Base-by-base conservation (phyloP, 768 basidiomycete species). In the Cystobasidiopsis lactophilus region DNA sequence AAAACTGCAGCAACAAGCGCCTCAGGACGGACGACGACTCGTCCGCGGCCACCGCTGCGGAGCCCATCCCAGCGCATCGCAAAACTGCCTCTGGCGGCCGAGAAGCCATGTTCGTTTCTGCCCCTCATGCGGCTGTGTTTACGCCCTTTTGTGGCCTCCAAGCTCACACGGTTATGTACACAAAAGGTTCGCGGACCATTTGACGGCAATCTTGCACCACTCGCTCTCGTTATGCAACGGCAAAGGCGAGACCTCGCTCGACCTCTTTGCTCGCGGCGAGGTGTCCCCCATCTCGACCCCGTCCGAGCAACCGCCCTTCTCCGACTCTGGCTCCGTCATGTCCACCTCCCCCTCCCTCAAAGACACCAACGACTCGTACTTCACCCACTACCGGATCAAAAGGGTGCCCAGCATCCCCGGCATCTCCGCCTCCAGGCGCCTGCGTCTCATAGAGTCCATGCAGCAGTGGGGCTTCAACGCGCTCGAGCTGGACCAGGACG, bases 401-500 rank as follows among this genome's bases (percentile, higher is more conserved):
- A 29, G 31, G 3, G 35, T 40, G 0, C 44, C 54, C 19, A 37
- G 46, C 16, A 56, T 60, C 33, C 58, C 58, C 13, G 43, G 30
- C 30, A 35, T 59, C 3, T 50, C 56, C 13, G 54, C 60, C 3
- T 57, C 62, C 19, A 61, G 65, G 45, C 75, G 84, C 55, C 63
- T 65, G 21, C 71, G 75, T 24, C 73, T 93, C 46, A 79, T 91
- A 59, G 64, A 68, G 21, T 70, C 72, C 0, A 72, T 93, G 14
- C 77, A 80, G 53, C 73, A 71, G 13, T 98, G 91, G 91, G 70
- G 80, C 58, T 98, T 95, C 64, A 81, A 93, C 63, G 88, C 91
- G 3, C 79, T 83, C 66, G 73, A 73, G 37, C 74, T 93, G 35
- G 74, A 78, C 21, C 78, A 84, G 51, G 80, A 82, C 50, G 84